Base-by-base conservation (phyloP, 139 green algal genomes). In the Chlorella ohadii region DNA sequence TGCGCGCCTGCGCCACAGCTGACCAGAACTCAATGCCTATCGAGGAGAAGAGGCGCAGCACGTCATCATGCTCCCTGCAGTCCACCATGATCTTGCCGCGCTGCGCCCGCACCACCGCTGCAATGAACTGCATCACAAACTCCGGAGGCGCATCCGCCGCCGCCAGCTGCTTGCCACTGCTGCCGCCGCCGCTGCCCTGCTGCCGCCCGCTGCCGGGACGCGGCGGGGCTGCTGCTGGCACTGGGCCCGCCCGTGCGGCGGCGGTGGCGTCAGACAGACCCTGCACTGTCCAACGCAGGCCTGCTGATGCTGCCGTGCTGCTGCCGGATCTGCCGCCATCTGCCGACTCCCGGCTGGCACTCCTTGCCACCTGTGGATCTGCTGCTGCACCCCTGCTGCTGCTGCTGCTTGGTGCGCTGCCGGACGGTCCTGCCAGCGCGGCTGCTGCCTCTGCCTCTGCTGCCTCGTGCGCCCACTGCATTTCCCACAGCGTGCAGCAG, bases 101-200 rank as follows among this genome's bases (percentile, higher is more conserved):
- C 79, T 94, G 89, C 27, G 72, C 72, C 31, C 87, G 75, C 38
- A 96, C 85, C 16, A 93, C 87, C 0, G 91, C 88, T 9, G 93
- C 93, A 25, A 96, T 85, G 83, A 95, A 92, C 81, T 91, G 93
- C 55, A 90, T 63, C 71, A 95, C 90, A 81, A 96, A 87, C 72
- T 90, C 85, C 33, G 85, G 57, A 57, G 23, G 23, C 25, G 34
- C 39, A 13, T 44, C 70, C 38, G 79, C 34, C 15, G 79, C 34
- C n/a, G 51, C 34, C n/a, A 19, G 83, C 70, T 51, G 68, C 56
- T 59, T 44, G 44, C 61, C 59, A 31, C 72, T 79, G 68, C 71
- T 79, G 72, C 63, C 39, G 39, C 57, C 23, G 16, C 27, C 70
- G 55, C 64, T 59, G 36, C 33, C 79, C 64, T 25, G 79, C 79